Conservation (phyloP, 2,329 filamentous ascomycete genomes). For the Acephala macrosclerotiorum region DNA sequence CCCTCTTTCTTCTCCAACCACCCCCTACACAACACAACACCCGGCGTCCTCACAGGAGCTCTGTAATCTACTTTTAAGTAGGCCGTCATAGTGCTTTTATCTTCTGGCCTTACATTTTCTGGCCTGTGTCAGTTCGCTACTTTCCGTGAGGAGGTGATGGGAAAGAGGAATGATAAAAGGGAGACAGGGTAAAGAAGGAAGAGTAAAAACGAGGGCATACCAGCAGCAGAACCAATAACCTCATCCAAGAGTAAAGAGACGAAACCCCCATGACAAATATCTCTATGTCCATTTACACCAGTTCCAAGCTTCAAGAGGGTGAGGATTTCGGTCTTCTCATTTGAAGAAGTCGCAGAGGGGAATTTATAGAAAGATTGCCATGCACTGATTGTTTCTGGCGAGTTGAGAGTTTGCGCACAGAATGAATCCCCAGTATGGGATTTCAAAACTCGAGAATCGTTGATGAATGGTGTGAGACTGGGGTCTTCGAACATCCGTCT, state of each 20-base stretch:
- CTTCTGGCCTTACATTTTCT: slow-evolving; percentile 19
- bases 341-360: slow-evolving; percentile 8
- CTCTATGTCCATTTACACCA: slow-evolving; percentile 61
- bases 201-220: no score
- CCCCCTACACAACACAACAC: slow-evolving; percentile 54
- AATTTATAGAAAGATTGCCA: slow-evolving; percentile 34
- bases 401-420: slow-evolving; percentile 29
- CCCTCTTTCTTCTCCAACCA: slow-evolving; percentile 55
- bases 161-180: no score
- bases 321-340: slow-evolving; percentile 24
- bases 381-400: slow-evolving; percentile 31
- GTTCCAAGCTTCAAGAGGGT: slow-evolving; percentile 50
- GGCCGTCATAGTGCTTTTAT: slow-evolving; percentile 49
- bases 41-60: slow-evolving; percentile 58
- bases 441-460: slow-evolving; percentile 12
- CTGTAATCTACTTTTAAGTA: slow-evolving; percentile 63
- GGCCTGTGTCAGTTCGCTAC: no score
- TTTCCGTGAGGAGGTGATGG: no score
- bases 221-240: slow-evolving; percentile 45
- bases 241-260: slow-evolving; percentile 66
- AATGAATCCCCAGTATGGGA: slow-evolving; percentile 27
- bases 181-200: no score
- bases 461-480: slow-evolving; percentile 30
- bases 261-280: slow-evolving; percentile 66
- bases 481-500: slow-evolving; percentile 30